Evolutionary conservation across 78 protist species (phyloP), one percentile per base, ranked within the genome.

Genomic region (Guillardia theta): DNA sequence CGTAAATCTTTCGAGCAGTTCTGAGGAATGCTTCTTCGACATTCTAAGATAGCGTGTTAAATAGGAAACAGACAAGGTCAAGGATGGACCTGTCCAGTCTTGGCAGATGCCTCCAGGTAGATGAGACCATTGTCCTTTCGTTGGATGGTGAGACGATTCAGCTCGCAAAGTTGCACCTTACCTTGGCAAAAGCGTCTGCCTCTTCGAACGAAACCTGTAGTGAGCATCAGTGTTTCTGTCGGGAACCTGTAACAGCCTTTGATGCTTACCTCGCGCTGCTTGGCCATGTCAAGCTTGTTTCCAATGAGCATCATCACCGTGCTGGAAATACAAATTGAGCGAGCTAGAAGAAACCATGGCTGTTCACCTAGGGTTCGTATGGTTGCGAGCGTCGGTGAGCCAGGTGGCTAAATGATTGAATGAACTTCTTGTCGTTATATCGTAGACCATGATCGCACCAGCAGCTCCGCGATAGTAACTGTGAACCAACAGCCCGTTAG

Each of bases 401-500:
- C 99, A 98, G 54, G 96, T 78, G 2, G 97, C 94, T 10, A 98
- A 70, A 88, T 97, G 97, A 88, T 97, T 94, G 90, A 95, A 95
- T 9, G 95, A 41, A 33, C 54, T 58, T 19, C 96, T 92, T 24
- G 98, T n/a, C 62, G 93, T 88, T 21, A 88, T 88, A 43, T 88
- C 93, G 43, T 88, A 88, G 19, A 88, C 98, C 48, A 98, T 88
- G 27, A 97, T 87, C 15, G 98, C 97, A 41, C 98, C 99, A 48
- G 98, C 98, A 30, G 99, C 98, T 21, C 98, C 98, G 44, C 98
- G 48, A 97, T 98, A 98, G 96, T 97, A 98, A 33, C 83, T 70
- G 83, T 6, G 10, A 10, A 10, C 58, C 10, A 10, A 50, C 58
- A 50, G 30, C 58, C 30, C 58, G 58, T 50, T 15, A n/a, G n/a